phyloP scores from a whole-genome alignment of 148 eudicot species.

The Chenopodium album region DNA sequence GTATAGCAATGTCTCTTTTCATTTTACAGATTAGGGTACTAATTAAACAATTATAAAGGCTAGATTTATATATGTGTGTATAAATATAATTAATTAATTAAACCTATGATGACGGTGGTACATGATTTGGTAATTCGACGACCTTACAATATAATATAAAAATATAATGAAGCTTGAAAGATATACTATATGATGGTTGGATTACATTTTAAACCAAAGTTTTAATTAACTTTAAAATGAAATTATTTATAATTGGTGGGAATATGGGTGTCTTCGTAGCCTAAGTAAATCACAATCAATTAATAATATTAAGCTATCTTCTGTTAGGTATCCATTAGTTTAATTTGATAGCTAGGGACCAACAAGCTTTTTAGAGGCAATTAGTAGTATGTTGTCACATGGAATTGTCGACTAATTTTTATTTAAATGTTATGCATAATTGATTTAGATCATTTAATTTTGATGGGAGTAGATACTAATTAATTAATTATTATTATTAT shows the following conservation, averaged over 20 bases:
- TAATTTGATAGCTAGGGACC: background rate
- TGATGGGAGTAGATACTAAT: background rate
- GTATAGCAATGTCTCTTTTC: slow-evolving; percentile 25
- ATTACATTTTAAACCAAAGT: background rate
- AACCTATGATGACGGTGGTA: slow-evolving; percentile 21
- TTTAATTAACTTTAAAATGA: background rate
- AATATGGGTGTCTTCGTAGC: background rate
- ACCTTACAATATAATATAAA: background rate
- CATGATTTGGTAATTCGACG: slow-evolving; percentile 10
- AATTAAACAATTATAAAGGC: background rate
- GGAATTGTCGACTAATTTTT: background rate
- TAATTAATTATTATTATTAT: too few species aligned
- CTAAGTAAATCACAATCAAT: background rate
- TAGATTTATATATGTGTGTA: background rate
- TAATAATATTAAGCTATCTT: background rate
- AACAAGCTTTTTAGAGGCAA: background rate
- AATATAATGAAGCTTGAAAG: background rate
- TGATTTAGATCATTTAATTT: background rate
- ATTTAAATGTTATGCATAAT: background rate
- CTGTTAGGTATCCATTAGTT: slow-evolving; percentile 4
- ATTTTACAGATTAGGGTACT: slow-evolving; percentile 32
- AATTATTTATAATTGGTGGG: background rate
- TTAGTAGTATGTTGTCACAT: slow-evolving; percentile 4
- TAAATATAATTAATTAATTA: background rate
- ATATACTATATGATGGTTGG: background rate